Base-by-base conservation (phyloP, 148 eudicot species). In the Chenopodium quinoa region DNA sequence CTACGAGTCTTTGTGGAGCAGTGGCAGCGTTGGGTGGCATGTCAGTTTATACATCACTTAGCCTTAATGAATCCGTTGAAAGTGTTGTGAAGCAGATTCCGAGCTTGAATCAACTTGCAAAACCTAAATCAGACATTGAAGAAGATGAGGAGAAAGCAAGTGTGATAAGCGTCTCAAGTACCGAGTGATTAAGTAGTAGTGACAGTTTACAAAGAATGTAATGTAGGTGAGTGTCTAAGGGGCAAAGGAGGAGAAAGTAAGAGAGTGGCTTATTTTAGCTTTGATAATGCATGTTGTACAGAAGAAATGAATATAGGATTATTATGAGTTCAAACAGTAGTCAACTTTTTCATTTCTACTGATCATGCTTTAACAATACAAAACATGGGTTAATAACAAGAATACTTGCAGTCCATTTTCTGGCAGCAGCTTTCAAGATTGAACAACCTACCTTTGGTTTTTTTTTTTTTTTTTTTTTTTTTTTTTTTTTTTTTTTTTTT, bases 31-130 rank as follows among this genome's bases (percentile, higher is more conserved):
- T 94, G 54, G 81, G 88, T 69, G 98, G 98, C 56, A 94, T 94
- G 98, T 88, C 95, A 7, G 87, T 93, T 69, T 94, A 90, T 87
- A 93, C 94, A 13, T 90, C 91, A 1, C 91, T 93, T 0, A 91
- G 89, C 83, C 60, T 94, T 48, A 88, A 78, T 9, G 87, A 84
- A 48, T 82, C 92, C 0, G 63, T 48, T 0, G 91, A 89, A 14
- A 81, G 81, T 29, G 56, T 75, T 0, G 32, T 50, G 13, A 84
- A 83, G 78, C 86, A 83, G 73, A 85, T 81, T 54, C 84, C 84
- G 23, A 92, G 70, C 52, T 90, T 81, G 73, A 85, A 77, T 62
- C 77, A 27, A 68, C 82, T 60, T 13, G 88, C 65, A 25, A 91
- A 92, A 82, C 89, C 87, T 66, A 89, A 90, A 75, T 73, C 90